phyloP scores from a whole-genome alignment of 108 stramenopile genomes.

The Nitzschia sp. region DNA sequence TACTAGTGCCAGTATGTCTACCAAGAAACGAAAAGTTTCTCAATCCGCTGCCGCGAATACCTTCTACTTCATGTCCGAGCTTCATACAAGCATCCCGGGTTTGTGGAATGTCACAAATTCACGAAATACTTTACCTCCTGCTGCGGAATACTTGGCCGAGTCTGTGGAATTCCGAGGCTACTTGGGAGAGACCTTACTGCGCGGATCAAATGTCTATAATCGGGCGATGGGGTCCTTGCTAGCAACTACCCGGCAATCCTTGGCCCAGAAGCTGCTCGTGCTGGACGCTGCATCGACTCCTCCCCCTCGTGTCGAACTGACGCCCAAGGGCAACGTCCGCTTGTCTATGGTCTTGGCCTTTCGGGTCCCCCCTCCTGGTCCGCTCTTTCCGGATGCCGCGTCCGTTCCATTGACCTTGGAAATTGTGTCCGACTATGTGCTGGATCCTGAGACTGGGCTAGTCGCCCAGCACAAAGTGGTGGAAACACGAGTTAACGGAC shows the following conservation, averaged over 20 bases:
- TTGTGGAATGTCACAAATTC: slow-evolving; percentile 33
- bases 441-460: slow-evolving; percentile 47
- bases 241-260: slow-evolving; percentile 41
- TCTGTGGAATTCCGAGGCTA: slow-evolving; percentile 65
- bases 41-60: slow-evolving; percentile 56
- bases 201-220: slow-evolving; percentile 48
- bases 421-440: slow-evolving; percentile 55
- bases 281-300: not conserved
- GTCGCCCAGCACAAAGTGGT: slow-evolving; percentile 62
- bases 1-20: not conserved
- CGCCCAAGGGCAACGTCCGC: slow-evolving; percentile 3
- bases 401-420: slow-evolving; percentile 61
- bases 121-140: slow-evolving; percentile 33
- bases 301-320: slow-evolving; percentile 25
- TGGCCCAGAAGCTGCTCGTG: slow-evolving; percentile 19
- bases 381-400: slow-evolving; percentile 5
- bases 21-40: slow-evolving; percentile 12
- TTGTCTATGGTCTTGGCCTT: slow-evolving; percentile 1
- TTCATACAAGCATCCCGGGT: slow-evolving; percentile 41
- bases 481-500: slow-evolving; percentile 75
- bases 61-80: slow-evolving; percentile 57
- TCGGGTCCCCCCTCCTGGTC: slow-evolving; percentile 14
- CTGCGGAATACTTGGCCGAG: slow-evolving; percentile 41
- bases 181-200: slow-evolving; percentile 54
- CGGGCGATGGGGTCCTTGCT: slow-evolving; percentile 48